Conservation (phyloP, 345 rosid genomes). For the Chamaenerion angustifolium region DNA sequence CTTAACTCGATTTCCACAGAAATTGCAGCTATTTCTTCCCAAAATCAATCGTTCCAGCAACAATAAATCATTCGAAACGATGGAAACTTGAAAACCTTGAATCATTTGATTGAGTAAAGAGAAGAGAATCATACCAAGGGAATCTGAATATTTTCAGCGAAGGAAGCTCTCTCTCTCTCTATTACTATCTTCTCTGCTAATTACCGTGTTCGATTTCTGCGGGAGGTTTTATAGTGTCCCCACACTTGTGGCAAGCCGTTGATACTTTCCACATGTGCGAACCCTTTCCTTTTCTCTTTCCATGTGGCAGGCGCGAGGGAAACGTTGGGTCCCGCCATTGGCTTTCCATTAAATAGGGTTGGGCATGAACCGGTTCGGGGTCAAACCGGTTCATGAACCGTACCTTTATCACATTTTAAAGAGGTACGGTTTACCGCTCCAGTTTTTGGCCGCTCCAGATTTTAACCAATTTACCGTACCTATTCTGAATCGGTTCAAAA, state of each 20-base stretch:
- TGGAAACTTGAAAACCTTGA: neutral
- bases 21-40: too few species aligned
- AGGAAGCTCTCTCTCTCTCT: neutral
- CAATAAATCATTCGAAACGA: too few species aligned
- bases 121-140: slow-evolving; percentile 11
- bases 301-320: slow-evolving; percentile 5
- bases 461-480: too few species aligned
- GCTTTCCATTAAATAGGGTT: slow-evolving; percentile 1
- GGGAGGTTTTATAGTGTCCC: neutral
- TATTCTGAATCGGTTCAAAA: too few species aligned
- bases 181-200: neutral
- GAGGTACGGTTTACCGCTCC: too few species aligned
- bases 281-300: neutral
- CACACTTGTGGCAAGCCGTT: neutral
- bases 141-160: slow-evolving; percentile 17
- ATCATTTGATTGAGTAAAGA: too few species aligned
- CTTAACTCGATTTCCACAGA: too few species aligned
- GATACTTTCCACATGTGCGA: neutral
- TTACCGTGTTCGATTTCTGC: neutral
- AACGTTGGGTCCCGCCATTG: neutral
- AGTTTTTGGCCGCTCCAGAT: too few species aligned
- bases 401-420: too few species aligned
- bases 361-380: too few species aligned
- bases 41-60: too few species aligned
- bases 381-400: too few species aligned